These are phyloP conservation scores for Lichtheimia corymbifera DNA, from an alignment of 371 early-diverging fungal genomes.

Conservation along the genomic window DNA sequence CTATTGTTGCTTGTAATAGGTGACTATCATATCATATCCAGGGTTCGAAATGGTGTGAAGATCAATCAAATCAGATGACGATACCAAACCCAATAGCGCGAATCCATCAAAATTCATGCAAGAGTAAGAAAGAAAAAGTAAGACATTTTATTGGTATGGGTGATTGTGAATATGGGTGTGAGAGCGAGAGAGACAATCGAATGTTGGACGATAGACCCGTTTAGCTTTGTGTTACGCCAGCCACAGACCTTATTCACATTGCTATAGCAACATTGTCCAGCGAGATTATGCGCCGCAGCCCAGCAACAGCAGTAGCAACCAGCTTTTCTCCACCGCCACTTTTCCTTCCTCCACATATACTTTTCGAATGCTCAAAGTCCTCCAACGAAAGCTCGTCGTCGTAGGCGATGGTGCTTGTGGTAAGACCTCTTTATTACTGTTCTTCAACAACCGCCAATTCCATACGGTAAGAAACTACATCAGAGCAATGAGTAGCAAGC, in stretches of 20 bases:
- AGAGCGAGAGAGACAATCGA: too few relatives aligned
- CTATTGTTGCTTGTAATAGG: too few relatives aligned
- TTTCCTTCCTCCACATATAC: not conserved
- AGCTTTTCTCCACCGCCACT: not conserved
- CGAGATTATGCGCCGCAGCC: not conserved
- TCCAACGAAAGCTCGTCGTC: constrained; percentile 61
- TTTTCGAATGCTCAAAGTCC: constrained; percentile 23
- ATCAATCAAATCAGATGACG: too few relatives aligned
- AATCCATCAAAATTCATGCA: too few relatives aligned
- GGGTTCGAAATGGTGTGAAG: too few relatives aligned
- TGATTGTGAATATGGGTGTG: too few relatives aligned
- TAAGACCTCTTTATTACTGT: constrained; percentile 50
- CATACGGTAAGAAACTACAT: not conserved
- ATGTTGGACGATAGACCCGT: not conserved
- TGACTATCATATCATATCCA: too few relatives aligned
- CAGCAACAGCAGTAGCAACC: not conserved
- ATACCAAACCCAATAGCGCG: too few relatives aligned
- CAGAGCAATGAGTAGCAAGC: not conserved
- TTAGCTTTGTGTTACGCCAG: constrained; percentile 9
- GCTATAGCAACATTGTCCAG: too few relatives aligned
- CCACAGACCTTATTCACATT: not conserved
- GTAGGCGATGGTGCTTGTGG: constrained; percentile 71
- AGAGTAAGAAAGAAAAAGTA: too few relatives aligned
- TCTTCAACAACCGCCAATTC: not conserved
- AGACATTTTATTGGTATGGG: too few relatives aligned